Evolutionary conservation across 345 rosid genomes (phyloP).

Genomic region (Populus nigra): DNA sequence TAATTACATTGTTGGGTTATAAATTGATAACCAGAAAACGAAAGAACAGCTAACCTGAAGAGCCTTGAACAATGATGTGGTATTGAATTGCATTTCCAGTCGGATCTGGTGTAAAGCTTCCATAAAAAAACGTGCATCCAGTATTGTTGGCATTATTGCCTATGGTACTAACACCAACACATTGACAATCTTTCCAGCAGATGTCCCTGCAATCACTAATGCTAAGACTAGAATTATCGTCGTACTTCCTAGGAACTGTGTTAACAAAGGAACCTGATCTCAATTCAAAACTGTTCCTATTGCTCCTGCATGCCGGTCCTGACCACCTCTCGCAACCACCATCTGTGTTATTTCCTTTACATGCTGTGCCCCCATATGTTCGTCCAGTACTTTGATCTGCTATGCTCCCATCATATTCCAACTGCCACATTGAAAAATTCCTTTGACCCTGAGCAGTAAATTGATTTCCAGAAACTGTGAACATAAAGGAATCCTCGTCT

Average conservation of each 20-base stretch:
- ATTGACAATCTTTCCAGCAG: not conserved
- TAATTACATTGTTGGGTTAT: not conserved
- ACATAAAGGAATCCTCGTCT: not conserved
- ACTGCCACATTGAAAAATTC: not conserved
- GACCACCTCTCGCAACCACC: not conserved
- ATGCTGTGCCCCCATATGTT: not conserved
- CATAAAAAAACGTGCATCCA: not conserved
- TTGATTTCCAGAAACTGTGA: too few relatives aligned
- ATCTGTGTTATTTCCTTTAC: not conserved
- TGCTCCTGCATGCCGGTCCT: not conserved
- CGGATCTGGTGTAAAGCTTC: not conserved
- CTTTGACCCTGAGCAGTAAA: not conserved
- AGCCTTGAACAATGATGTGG: not conserved
- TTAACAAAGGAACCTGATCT: not conserved
- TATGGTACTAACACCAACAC: not conserved
- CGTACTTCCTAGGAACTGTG: not conserved
- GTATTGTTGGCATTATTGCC: not conserved
- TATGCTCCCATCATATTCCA: not conserved
- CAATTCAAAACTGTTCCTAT: not conserved
- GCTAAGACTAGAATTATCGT: not conserved
- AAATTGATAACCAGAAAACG: not conserved
- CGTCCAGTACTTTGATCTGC: not conserved
- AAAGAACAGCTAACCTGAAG: not conserved
- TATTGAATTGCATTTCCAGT: fast-evolving
- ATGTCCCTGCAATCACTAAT: not conserved